Base-by-base conservation (phyloP, 129 eudicot species). In the Calendula officinalis region DNA sequence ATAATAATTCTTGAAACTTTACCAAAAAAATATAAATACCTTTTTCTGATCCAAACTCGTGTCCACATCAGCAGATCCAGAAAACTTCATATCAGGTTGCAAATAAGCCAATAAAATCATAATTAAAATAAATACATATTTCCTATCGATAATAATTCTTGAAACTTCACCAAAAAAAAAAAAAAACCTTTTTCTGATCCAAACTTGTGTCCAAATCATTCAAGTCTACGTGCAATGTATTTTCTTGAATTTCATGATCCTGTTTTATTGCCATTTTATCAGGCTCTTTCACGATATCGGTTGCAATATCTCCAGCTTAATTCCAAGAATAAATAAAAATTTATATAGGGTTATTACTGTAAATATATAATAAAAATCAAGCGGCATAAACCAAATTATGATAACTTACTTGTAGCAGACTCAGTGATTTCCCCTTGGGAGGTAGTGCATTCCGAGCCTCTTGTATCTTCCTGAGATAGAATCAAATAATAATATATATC, bases 21-120 rank as follows among this genome's bases (percentile, higher is more conserved):
- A 27, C 11, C n/a, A n/a, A 63, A 9, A 55, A 46, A 64, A 27
- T 4, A 8, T 38, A 51, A 40, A 45, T 78, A 91, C 99, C 96
- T 92, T 95, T 69, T 83, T 88, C 83, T 85, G 82, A 79, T 83
- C 87, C 63, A 88, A 59, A 44, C 79, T 85, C 42, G 62, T 77
- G 70, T 79, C 82, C 41, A 95, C 71, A 57, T 89, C 97, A 66
- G 41, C 59, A 46, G 79, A 92, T 67, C 90, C 92, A 73, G 71
- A 36, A 72, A 78, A 89, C 69, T 81, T 88, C 95, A 83, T 85
- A 80, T 94, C 92, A 13, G 95, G 79, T 92, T 94, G 91, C 82
- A 56, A 36, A 64, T 9, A 52, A 62, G 36, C 41, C 42, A 40
- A 40, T 27, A 52, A 27, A 67, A 40, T 9, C 34, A n/a, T 30